Conservation (phyloP, 768 basidiomycete species). For the Crepidotus variabilis region DNA sequence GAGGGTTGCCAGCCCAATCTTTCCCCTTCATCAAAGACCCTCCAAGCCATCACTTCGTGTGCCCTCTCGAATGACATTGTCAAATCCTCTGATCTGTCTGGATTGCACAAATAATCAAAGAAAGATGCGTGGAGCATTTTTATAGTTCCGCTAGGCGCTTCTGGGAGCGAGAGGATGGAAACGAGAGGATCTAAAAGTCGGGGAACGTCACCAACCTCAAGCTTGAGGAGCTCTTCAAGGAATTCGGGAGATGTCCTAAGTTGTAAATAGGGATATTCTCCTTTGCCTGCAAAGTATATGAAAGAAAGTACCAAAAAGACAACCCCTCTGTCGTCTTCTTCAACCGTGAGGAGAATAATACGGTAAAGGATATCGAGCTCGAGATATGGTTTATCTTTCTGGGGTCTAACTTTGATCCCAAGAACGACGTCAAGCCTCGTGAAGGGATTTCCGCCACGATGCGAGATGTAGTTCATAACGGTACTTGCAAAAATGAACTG, state of each 20-base stretch:
- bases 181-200: background rate
- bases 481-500: conserved; percentile 12
- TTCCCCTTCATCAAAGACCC: conserved; percentile 1
- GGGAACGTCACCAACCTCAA: background rate
- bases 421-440: conserved; percentile 1
- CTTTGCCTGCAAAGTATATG: background rate
- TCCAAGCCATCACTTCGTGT: conserved; percentile 13
- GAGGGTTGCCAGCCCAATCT: too few species aligned
- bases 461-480: conserved; percentile 10
- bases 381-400: conserved; percentile 9
- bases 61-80: background rate
- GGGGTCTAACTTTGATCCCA: background rate
- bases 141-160: background rate
- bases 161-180: background rate
- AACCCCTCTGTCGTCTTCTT: background rate
- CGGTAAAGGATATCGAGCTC: conserved; percentile 13
- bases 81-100: background rate
- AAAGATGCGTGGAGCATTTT: background rate
- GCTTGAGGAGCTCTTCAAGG: background rate
- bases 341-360: background rate
- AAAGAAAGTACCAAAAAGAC: background rate
- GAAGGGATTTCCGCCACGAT: background rate
- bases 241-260: background rate
- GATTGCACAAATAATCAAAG: background rate
- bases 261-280: background rate